Evolutionary conservation across 768 basidiomycete genomes (phyloP), one percentile per base, ranked within the genome.

Genomic region (Boletus barrowsii): DNA sequence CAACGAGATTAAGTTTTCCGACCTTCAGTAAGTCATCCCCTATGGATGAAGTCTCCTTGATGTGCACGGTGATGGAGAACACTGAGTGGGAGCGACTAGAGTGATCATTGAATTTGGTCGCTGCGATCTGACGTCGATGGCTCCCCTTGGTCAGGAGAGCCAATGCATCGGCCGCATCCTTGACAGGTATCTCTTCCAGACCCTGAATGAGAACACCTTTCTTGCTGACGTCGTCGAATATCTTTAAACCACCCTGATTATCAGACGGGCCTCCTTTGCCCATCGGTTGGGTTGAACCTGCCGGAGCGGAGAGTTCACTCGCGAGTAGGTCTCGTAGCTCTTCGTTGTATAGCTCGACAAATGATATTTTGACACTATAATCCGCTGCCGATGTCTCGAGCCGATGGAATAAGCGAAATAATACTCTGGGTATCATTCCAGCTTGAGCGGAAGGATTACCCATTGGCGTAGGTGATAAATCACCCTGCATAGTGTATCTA

Each of bases 1-100:
- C 97, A 49, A 99, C 97, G 20, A 99, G 82, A 70, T 98, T 98
- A 42, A 99, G 80, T 69, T 98, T 98, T 22, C 97, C 97, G 32
- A 94, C 86, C 66, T 88, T 90, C 44, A 98, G 77, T 7, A 97
- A 75, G 67, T 98, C 95, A 58, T 98, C 93, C 3, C 90, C 90
- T 36, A 83, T 76, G 10, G 79, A 69, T 1, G 84, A 83, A 1
- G 82, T 81, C 67, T 97, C 94, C 63, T 95, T 98, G 58, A 85
- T 83, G 65, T 97, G 93, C 0, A 99, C 88, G 0, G 92, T 93
- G 62, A 99, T 84, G n/a, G 93, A 90, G 71, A 99, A 98, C 15
- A 99, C 88, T 1, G 95, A 97, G 68, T 99, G 97, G 0, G 97
- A 98, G 14, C 97, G 93, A 72, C 94, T 91, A 5, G 93, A 96